Conservation (phyloP, 148 eudicot species). For the Mesembryanthemum crystallinum region DNA sequence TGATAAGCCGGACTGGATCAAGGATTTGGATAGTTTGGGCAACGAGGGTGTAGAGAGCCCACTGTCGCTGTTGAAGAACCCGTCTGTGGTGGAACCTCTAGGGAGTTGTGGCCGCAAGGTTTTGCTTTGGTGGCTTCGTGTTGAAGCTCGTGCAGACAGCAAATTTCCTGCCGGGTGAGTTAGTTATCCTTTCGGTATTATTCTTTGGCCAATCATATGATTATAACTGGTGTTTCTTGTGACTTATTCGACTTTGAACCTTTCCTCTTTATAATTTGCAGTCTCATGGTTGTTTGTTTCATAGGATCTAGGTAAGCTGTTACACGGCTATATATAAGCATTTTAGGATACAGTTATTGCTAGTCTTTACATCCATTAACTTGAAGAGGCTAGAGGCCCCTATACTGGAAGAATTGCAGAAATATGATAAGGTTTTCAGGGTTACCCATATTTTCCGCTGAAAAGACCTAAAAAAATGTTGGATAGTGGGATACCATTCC, state of each 20-base stretch:
- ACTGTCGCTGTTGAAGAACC: constrained; percentile 59
- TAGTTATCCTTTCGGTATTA: constrained; percentile 6
- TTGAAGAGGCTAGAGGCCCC: background rate
- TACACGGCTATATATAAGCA: background rate
- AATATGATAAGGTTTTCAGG: background rate
- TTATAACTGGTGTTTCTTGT: background rate
- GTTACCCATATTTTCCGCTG: background rate
- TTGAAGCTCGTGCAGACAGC: constrained; percentile 96
- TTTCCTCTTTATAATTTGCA: constrained; percentile 5
- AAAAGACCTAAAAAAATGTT: background rate
- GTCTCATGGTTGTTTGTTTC: constrained; percentile 8
- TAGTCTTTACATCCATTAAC: background rate
- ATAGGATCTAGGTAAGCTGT: background rate
- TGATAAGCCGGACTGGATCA: constrained; percentile 74
- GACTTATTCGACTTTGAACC: background rate
- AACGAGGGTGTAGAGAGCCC: constrained; percentile 68
- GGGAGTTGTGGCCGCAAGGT: constrained; percentile 94
- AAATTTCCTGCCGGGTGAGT: constrained; percentile 88
- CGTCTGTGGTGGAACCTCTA: constrained; percentile 83
- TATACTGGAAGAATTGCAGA: background rate
- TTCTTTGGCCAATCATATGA: constrained; percentile 12
- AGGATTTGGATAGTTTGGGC: constrained; percentile 56
- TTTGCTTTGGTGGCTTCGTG: constrained; percentile 98
- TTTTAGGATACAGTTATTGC: background rate
- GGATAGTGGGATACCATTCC: background rate